phyloP scores from a whole-genome alignment of 352 stramenopile genomes.

The Nothophytophthora sp. region DNA sequence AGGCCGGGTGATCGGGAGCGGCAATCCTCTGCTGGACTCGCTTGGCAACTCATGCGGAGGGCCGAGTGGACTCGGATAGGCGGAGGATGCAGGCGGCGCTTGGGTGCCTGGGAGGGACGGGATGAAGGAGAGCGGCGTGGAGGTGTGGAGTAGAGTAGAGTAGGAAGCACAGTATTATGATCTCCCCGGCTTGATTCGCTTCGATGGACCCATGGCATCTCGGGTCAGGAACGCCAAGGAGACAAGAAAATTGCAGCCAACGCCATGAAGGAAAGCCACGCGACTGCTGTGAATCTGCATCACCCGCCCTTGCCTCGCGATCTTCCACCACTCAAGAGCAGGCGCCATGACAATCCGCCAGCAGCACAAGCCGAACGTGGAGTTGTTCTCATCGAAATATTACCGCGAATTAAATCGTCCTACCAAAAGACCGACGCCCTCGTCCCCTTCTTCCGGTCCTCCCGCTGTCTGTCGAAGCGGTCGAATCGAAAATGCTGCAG shows the following conservation, averaged over 20 bases:
- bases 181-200: constrained; percentile 1
- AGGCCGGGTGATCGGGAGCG: too few relatives aligned
- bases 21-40: too few relatives aligned
- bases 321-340: not conserved
- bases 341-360: not conserved
- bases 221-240: constrained; percentile 1
- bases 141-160: constrained; percentile 26
- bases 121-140: not conserved
- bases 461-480: constrained; percentile 16
- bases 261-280: constrained; percentile 1
- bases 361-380: constrained; percentile 8
- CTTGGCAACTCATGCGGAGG: too few relatives aligned
- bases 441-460: constrained; percentile 18
- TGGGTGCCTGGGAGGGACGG: constrained; percentile 6
- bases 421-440: constrained; percentile 33
- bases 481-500: constrained; percentile 20
- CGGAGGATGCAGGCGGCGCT: too few relatives aligned
- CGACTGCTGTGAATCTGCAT: not conserved
- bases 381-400: constrained; percentile 65
- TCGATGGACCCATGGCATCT: constrained; percentile 1
- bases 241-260: not conserved
- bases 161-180: constrained; percentile 10
- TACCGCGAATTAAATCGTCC: constrained; percentile 49
- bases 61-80: too few relatives aligned
- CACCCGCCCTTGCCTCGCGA: not conserved